Base-by-base conservation (phyloP, 768 basidiomycete species). In the Tulasnella sp. region DNA sequence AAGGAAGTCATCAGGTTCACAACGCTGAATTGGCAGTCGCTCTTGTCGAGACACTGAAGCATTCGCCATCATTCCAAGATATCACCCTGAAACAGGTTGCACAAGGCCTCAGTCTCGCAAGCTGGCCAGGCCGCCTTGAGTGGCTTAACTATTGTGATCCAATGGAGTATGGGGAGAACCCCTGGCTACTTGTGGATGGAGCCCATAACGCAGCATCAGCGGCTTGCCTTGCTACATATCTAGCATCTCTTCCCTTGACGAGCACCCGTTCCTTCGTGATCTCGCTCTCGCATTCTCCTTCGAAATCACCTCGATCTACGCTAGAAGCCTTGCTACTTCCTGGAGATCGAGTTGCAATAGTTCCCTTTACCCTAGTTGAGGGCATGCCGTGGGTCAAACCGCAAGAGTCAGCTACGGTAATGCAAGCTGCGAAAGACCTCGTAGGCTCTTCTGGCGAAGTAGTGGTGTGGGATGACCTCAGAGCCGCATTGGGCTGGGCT, bases 371-470 rank as follows among this genome's bases (percentile, higher is more conserved):
- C 73, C 90, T 90, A 5, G 94, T 96, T 0, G 93, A 92, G 3
- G 94, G 92, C 2, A 99, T 99, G 98, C 95, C 97, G 0, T 99
- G 98, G 98, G 92, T 99, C 36, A 89, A 87, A 48, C 86, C 91
- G 4, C 91, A 92, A 0, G 84, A 89, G 9, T 87, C 89, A 4
- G 84, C 84, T 2, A 89, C 89, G 73, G 39, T 74, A 14, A 3
- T 74, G 39, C 3, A 40, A 24, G 73, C 14, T 31, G 73, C 21
- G 44, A 46, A 40, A n/a, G 73, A 40, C 38, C 27, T 62, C 6
- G 83, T 86, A 4, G 88, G 89, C 7, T 85, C 85, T n/a, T 86
- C 52, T 2, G 80, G 80, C 7, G 86, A 62, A 86, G 88, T 24
- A 24, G 39, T 56, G 24, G 74, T 62, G 71, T 71, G 39, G 73